Conservation (phyloP, 768 basidiomycete genomes). For the Suillus variegatus region DNA sequence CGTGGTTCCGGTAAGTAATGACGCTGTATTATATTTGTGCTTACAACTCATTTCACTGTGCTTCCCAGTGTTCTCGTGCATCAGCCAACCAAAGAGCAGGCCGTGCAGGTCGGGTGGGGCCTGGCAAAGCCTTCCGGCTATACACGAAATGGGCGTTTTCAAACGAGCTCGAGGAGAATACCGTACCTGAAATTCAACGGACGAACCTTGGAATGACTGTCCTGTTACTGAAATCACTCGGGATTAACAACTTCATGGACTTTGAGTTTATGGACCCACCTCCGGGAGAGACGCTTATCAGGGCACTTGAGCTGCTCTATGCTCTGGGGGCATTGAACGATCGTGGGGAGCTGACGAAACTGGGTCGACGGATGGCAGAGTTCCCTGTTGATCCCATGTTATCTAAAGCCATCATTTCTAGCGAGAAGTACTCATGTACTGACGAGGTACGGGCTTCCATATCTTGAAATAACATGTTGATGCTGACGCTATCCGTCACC, state of each 20-base stretch:
- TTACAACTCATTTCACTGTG: neutral
- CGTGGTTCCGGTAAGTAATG: constrained; percentile 84
- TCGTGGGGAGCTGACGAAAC: constrained; percentile 93
- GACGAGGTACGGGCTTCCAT: constrained; percentile 75
- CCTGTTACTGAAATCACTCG: constrained; percentile 90
- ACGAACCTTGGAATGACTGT: constrained; percentile 97
- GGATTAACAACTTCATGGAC: constrained; percentile 97
- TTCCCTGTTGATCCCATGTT: constrained; percentile 99
- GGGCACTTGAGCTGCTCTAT: constrained; percentile 90
- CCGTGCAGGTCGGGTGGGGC: constrained; percentile 95
- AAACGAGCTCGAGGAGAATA: constrained; percentile 96
- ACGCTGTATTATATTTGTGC: constrained; percentile 1
- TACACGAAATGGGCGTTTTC: constrained; percentile 98
- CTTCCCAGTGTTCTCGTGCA: constrained; percentile 84
- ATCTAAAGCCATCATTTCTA: constrained; percentile 93
- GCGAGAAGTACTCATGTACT: constrained; percentile 91
- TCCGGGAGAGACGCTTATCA: constrained; percentile 95
- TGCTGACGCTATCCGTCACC: constrained; percentile 2
- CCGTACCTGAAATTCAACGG: constrained; percentile 98
- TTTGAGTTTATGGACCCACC: constrained; percentile 99
- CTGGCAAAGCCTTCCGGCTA: constrained; percentile 96
- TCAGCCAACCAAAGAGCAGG: constrained; percentile 98
- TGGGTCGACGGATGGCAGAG: constrained; percentile 97
- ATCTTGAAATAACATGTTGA: neutral
- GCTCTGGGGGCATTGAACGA: constrained; percentile 96